These are phyloP conservation scores for Sonneratia alba DNA, from an alignment of 345 rosid genomes.

Conservation along the genomic window DNA sequence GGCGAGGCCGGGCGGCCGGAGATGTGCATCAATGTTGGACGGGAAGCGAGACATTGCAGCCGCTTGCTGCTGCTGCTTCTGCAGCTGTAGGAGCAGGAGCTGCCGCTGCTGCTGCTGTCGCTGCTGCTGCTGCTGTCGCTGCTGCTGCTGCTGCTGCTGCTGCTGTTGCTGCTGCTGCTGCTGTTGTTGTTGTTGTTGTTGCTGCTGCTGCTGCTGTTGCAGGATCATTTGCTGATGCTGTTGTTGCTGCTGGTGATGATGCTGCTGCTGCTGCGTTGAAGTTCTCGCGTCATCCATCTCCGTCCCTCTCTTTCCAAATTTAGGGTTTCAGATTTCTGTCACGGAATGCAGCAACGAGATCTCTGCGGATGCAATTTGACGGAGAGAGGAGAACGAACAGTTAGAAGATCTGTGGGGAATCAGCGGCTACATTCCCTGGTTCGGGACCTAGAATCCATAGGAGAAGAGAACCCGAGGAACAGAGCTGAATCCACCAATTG, in stretches of 20 bases:
- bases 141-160: conserved; percentile 35
- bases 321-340: neutral
- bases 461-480: neutral
- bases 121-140: conserved; percentile 33
- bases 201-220: conserved; percentile 12
- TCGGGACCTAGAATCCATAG: neutral
- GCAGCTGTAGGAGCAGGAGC: conserved; percentile 52
- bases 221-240: neutral
- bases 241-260: conserved; percentile 5
- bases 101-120: conserved; percentile 66
- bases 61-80: conserved; percentile 62
- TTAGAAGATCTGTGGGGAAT: neutral
- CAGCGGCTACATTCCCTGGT: neutral
- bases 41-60: conserved; percentile 89
- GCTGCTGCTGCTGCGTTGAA: conserved; percentile 15
- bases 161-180: conserved; percentile 23
- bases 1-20: conserved; percentile 43
- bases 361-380: neutral
- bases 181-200: conserved; percentile 44
- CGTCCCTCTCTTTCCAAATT: neutral
- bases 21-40: conserved; percentile 77
- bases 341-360: neutral
- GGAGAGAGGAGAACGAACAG: neutral
- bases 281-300: conserved; percentile 57
- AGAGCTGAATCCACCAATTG: neutral